Base-by-base conservation (phyloP, 2,329 filamentous ascomycete genomes). In the Alternaria sp. region DNA sequence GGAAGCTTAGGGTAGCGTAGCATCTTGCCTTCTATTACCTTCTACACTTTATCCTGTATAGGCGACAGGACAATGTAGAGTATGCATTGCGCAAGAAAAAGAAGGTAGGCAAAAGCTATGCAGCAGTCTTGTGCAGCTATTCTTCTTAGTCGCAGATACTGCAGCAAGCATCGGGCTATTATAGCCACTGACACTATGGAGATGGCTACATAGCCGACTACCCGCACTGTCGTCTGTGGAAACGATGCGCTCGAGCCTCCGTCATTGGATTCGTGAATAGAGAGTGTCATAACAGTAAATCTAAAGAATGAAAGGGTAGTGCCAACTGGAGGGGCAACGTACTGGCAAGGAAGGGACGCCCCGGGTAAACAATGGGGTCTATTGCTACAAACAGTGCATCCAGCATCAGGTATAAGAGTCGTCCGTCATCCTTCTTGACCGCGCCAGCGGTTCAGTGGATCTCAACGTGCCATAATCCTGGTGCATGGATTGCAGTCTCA, bases 1-100 rank as follows among this genome's bases (percentile, higher is more conserved):
- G 21, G 5, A 18, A 51, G 47, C 26, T 33, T 18, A 3, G 30
- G 28, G 12, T 54, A 54, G 21, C 7, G 28, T 20, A 20, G 28
- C 3, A 15, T 53, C 23, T 47, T 11, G 15, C 21, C 15, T n/a
- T 47, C 23, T 8, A 4, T 47, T 21, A 47, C 25, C 10, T 63
- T 45, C n/a, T 51, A 11, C 8, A 60, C 33, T 4, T 41, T 44
- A 7, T 20, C 33, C 33, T 18, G 28, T 43, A 55, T 55, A 2
- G 53, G 53, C 11, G 53, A 55, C 53, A 55, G 23, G 18, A 25
- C 53, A n/a, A 55, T 55, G 12, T 55, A 55, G 23, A 55, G 30
- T 20, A 43, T 33, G 12, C 53, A 55, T 43, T 55, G 53, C 53
- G 33, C 23, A 41, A 55, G 33, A 18, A 55, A 55, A 11, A 55